phyloP scores from a whole-genome alignment of 768 basidiomycete species.

The Termitomyces sp. region DNA sequence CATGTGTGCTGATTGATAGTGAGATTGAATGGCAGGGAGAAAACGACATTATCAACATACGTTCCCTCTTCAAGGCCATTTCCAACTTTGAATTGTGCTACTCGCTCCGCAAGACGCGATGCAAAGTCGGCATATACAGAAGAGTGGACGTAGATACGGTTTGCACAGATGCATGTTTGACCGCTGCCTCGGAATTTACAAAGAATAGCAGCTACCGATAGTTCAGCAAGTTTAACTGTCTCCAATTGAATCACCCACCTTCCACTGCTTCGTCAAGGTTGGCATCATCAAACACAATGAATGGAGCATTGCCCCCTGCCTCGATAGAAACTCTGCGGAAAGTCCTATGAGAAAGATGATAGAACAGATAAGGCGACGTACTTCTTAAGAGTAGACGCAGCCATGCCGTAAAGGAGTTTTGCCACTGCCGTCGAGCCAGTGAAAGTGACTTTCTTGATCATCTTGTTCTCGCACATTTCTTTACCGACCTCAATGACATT shows the following conservation, averaged over 20 bases:
- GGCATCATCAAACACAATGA: slow-evolving; percentile 97
- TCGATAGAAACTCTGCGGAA: slow-evolving; percentile 61
- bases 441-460: slow-evolving; percentile 86
- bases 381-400: slow-evolving; percentile 82
- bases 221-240: not conserved
- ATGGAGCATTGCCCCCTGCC: slow-evolving; percentile 92
- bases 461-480: slow-evolving; percentile 88
- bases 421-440: slow-evolving; percentile 86
- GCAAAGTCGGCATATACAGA: slow-evolving; percentile 91
- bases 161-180: slow-evolving; percentile 86
- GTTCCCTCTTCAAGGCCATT: slow-evolving; percentile 75
- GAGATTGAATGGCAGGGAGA: not conserved
- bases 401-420: slow-evolving; percentile 67
- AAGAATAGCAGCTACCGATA: slow-evolving; percentile 50
- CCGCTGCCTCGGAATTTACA: slow-evolving; percentile 81
- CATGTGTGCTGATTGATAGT: slow-evolving; percentile 54
- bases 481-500: slow-evolving; percentile 85
- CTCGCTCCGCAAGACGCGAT: slow-evolving; percentile 75
- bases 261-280: slow-evolving; percentile 89
- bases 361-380: slow-evolving; percentile 23
- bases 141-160: slow-evolving; percentile 91
- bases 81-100: slow-evolving; percentile 82
- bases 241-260: slow-evolving; percentile 36
- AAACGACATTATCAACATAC: slow-evolving; percentile 37
- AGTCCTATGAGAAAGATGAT: not conserved